Evolutionary conservation across 192 early-diverging fungal genomes (phyloP), one percentile per base, ranked within the genome.

Genomic region (Coemansia sp.): DNA sequence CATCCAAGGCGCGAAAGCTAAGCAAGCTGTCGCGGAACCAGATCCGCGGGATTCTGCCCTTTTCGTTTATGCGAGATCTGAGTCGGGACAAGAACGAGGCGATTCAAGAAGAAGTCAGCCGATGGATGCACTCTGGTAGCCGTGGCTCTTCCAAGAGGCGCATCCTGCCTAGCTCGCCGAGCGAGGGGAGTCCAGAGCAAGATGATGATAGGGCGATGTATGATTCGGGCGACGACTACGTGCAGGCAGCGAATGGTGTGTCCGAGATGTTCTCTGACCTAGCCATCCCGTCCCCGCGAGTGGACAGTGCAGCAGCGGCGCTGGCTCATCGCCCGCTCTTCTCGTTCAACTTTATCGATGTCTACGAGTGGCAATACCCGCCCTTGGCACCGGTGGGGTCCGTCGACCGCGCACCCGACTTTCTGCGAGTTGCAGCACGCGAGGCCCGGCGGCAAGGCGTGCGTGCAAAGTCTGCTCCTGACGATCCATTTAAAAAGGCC

Each of bases 11-110:
- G 7, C 34, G 63, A 6, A 65, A 21, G 34, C 59, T 70, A 6
- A 53, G 52, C 18, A 64, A 64, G 43, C 65, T 79, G 11, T 68
- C 68, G 14, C 72, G 72, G 23, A 64, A 59, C 31, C 68, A 80
- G 52, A 80, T 80, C 45, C 77, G 77, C 18, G 77, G 72, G 11
- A 60, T 80, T 4, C 48, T 80, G 42, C 77, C 77, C 11, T 80
- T 80, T 47, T 80, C 77, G 37, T 80, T 80, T 67, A 74, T 80
- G 62, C 69, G 72, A 16, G 77, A 74, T 20, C 35, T 80, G 26
- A 28, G 64, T 35, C 37, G 45, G 21, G 61, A 65, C n/a, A 65
- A 69, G 14, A 33, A 36, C n/a, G 21, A 25, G 13, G 67, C 70
- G 50, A 66, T 69, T 20, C 25, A 66, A 1, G 72, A 67, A 28